phyloP scores from a whole-genome alignment of 371 early-diverging fungal species.

The Amoeboradix gromovi region DNA sequence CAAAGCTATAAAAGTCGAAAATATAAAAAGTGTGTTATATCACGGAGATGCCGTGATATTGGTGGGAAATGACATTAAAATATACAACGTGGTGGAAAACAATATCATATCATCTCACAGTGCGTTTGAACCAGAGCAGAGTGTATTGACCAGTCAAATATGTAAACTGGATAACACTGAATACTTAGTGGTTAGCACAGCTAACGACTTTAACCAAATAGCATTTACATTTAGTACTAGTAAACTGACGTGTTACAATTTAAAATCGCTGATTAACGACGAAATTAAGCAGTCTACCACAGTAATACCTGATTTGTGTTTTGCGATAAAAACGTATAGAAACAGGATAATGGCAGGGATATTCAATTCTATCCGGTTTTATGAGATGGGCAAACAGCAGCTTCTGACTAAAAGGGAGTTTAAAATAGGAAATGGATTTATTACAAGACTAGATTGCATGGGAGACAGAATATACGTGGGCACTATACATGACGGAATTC shows the following conservation, averaged over 20 bases:
- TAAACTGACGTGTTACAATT: neutral
- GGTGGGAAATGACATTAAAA: too few species aligned
- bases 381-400: conserved; percentile 67
- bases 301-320: conserved; percentile 49
- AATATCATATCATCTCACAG: too few species aligned
- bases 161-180: neutral
- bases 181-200: neutral
- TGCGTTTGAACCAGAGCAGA: neutral
- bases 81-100: too few species aligned
- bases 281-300: conserved; percentile 16
- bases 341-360: conserved; percentile 61
- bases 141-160: neutral
- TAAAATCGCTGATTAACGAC: neutral
- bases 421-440: conserved; percentile 20
- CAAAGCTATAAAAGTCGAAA: too few species aligned
- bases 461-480: conserved; percentile 54
- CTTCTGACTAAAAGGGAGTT: conserved; percentile 66
- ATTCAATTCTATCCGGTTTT: conserved; percentile 56
- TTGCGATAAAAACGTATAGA: conserved; percentile 52
- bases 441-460: conserved; percentile 41
- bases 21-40: too few species aligned
- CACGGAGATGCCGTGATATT: too few species aligned
- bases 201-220: neutral
- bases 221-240: conserved; percentile 1
- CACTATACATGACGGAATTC: conserved; percentile 66